Base-by-base conservation (phyloP, 768 basidiomycete species). In the Pleurotus cornucopiae region DNA sequence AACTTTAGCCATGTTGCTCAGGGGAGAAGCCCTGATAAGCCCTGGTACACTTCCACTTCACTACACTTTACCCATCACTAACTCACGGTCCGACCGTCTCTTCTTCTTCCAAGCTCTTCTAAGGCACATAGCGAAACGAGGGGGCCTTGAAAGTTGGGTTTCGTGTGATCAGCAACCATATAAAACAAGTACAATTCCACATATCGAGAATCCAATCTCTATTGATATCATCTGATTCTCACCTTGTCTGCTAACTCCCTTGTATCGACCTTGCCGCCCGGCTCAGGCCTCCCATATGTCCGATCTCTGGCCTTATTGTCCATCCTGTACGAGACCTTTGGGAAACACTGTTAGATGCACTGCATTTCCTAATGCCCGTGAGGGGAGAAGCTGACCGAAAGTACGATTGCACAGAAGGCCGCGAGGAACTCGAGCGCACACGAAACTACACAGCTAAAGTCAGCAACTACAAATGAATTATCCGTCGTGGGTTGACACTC, bases 201-300 rank as follows among this genome's bases (percentile, higher is more conserved):
- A 20, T 37, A 30, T 11, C 6, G 23, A 25, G 23, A 25, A 25
- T 1, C 4, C 23, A 25, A 25, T 25, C 23, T 37, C 6, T 25
- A 12, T 5, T 47, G n/a, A 45, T 18, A 12, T 6, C 44, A 14
- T n/a, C 46, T 6, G 41, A 11, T 26, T 57, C 74, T 25, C 58
- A 86, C 87, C 73, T 83, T 75, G 63, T 89, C 88, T 1, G 88
- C 88, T 5, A 86, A 65, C 58, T 85, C 79, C 23, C 76, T 73
- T 0, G 84, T 88, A 61, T 89, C 80, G 16, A 89, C 82, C 16
- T 70, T 76, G 5, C 72, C 73, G 57, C 77, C 69, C 6, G 68
- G 69, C 49, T 73, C 67, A 1, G 77, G 78, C 52, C 73, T 74
- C 0, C 88, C 88, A 56, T 83, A 80, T 23, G 70, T 57, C 44